phyloP scores from a whole-genome alignment of 805 yeast species.

The Candida methanosorbosa region DNA sequence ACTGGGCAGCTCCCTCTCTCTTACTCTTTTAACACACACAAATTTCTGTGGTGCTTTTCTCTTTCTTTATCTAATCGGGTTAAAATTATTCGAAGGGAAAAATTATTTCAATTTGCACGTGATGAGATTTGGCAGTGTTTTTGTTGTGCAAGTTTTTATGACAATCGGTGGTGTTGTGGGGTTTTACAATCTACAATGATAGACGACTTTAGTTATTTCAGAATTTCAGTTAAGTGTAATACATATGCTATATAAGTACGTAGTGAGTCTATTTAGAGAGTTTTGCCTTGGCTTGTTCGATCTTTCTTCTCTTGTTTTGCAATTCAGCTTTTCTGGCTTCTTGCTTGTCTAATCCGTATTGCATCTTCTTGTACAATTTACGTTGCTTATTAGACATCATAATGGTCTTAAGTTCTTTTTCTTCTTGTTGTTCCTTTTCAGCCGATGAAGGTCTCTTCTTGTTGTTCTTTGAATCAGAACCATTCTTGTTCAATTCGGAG shows the following conservation, averaged over 20 bases:
- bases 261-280: conserved; percentile 2
- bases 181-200: no score
- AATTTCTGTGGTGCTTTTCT: no score
- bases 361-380: conserved; percentile 91
- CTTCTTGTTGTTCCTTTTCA: conserved; percentile 57
- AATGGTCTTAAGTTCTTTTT: conserved; percentile 84
- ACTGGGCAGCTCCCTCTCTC: no score
- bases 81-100: no score
- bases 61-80: no score
- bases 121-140: no score
- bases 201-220: no score
- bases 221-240: no score
- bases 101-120: no score
- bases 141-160: neutral
- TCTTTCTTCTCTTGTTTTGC: conserved; percentile 58
- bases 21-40: no score
- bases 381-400: conserved; percentile 98
- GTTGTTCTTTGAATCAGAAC: conserved; percentile 19
- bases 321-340: conserved; percentile 65
- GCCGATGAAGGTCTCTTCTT: conserved; percentile 9
- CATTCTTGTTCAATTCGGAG: conserved; percentile 53
- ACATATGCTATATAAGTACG: neutral
- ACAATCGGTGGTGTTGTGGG: no score
- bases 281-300: conserved; percentile 50
- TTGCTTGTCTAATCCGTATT: conserved; percentile 79